phyloP scores from a whole-genome alignment of 2,329 filamentous ascomycete genomes.

The Aspergillus sp. region DNA sequence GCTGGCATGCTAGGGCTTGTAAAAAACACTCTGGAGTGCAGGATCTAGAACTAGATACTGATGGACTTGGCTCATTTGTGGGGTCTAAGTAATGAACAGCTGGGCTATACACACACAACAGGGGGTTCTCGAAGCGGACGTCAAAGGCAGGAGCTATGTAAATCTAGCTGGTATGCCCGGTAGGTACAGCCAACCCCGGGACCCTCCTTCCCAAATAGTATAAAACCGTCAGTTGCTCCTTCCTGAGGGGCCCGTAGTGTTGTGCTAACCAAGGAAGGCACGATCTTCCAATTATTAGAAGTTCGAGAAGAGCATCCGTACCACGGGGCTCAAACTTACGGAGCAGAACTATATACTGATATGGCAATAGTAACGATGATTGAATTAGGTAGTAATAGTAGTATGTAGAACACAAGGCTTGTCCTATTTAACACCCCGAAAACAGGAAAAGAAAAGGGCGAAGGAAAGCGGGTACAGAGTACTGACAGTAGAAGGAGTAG shows the following conservation, averaged over 20 bases:
- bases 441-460: neutral
- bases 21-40: too few relatives aligned
- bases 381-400: neutral
- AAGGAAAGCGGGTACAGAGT: neutral
- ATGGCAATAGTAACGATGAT: too few relatives aligned
- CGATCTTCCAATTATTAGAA: too few relatives aligned
- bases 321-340: too few relatives aligned
- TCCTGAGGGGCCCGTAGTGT: neutral
- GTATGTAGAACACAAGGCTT: neutral
- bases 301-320: too few relatives aligned
- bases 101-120: neutral
- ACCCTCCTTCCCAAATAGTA: neutral
- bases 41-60: neutral
- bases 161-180: neutral
- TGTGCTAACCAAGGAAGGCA: too few relatives aligned
- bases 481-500: neutral
- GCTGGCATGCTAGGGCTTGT: slow-evolving; percentile 10
- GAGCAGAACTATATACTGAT: too few relatives aligned
- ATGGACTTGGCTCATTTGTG: neutral
- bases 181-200: neutral
- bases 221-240: neutral
- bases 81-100: neutral
- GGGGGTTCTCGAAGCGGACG: neutral
- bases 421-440: neutral
- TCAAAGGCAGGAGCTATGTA: neutral